Percentiles rank a stretch among this genome's conserved stretches.
These are phyloP conservation scores for Symbiodinium natans DNA, from an alignment of 73 alveolate genomes.

Conservation along the genomic window DNA sequence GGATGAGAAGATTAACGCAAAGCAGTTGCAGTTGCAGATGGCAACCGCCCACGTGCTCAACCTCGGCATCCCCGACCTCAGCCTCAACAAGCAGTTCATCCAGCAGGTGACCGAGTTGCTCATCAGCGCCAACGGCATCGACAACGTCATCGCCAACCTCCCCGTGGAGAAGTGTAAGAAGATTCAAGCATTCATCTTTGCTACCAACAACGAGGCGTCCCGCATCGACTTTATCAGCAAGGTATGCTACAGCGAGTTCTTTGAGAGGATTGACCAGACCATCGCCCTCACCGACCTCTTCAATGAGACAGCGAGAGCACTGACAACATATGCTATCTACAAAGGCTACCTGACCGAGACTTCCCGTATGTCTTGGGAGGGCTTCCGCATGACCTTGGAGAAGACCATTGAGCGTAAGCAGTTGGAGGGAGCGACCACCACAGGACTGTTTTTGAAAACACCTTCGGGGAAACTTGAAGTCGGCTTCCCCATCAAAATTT, in stretches of 20 bases:
- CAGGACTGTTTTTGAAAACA: too few relatives aligned
- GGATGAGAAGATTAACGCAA: conserved; percentile 29
- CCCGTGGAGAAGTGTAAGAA: neutral
- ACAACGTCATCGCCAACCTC: conserved; percentile 19
- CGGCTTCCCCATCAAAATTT: too few relatives aligned
- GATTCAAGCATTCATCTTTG: neutral
- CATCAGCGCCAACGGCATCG: conserved; percentile 12
- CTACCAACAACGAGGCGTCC: conserved; percentile 28
- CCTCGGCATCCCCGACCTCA: conserved; percentile 45
- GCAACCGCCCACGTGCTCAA: neutral
- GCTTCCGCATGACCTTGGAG: conserved; percentile 26
- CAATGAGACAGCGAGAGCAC: too few relatives aligned
- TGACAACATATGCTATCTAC: neutral
- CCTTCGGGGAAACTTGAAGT: too few relatives aligned
- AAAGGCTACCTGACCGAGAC: conserved; percentile 25
- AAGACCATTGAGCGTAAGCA: conserved; percentile 12
- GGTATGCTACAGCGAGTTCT: conserved; percentile 16
- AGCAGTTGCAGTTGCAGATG: conserved; percentile 45
- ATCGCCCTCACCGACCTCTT: too few relatives aligned
- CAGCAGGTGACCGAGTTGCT: conserved; percentile 11
- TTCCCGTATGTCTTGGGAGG: conserved; percentile 35
- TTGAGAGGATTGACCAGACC: neutral
- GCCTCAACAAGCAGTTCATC: conserved; percentile 17
- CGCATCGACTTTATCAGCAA: conserved; percentile 38
- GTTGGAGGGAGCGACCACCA: too few relatives aligned